Evolutionary conservation across 176 grass and related monocot species (phyloP).

Genomic region (Coix lacrymajobi): DNA sequence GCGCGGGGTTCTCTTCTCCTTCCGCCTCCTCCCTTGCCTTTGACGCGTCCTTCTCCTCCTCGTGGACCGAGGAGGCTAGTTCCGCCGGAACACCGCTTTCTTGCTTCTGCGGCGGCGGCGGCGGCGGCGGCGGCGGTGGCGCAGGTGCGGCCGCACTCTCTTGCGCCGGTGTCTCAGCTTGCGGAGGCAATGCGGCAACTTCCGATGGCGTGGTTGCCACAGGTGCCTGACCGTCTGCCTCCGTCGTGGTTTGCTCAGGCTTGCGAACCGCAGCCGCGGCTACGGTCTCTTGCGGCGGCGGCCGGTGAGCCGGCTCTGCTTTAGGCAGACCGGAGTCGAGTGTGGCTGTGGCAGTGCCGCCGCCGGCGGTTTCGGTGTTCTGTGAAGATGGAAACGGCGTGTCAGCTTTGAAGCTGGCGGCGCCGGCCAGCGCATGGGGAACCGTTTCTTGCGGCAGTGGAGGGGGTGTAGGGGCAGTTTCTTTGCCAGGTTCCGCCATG

Average conservation of each 20-base stretch:
- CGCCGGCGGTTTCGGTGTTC: neutral
- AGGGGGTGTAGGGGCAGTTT: neutral
- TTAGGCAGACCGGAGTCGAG: neutral
- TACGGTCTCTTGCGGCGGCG: too few relatives aligned
- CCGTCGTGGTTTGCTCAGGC: neutral
- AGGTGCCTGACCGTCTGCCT: neutral
- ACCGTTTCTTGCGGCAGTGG: neutral
- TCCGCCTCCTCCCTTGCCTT: neutral
- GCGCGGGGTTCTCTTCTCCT: neutral
- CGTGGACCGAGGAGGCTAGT: neutral
- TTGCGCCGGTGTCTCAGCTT: neutral
- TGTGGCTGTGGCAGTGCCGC: neutral
- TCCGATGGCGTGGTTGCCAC: neutral
- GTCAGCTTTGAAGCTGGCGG: neutral
- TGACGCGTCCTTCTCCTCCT: neutral
- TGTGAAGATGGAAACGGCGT: neutral
- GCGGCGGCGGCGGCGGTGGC: neutral
- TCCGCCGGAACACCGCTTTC: neutral
- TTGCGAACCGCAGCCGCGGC: neutral
- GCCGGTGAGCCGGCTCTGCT: neutral
- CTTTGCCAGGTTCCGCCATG: slow-evolving; percentile 10
- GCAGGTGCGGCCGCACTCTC: neutral
- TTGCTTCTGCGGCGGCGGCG: neutral
- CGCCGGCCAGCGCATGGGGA: too few relatives aligned
- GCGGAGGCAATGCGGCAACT: neutral